A percentile compares a stretch with the other conserved stretches of the same genome.
phyloP scores from a whole-genome alignment of 176 grass and related monocot genomes.

The Paspalum vaginatum region DNA sequence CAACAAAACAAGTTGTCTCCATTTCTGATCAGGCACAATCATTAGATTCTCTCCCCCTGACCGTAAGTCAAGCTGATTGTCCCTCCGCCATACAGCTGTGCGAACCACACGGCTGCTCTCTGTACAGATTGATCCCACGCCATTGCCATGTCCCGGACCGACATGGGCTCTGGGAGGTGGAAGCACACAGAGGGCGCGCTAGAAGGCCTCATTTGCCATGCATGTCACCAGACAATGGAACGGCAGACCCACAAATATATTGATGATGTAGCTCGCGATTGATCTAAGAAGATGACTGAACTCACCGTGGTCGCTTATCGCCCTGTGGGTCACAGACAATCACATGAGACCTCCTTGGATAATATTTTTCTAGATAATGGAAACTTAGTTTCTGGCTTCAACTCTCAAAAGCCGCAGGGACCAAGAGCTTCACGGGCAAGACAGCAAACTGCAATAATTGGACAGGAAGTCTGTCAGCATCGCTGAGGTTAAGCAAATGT shows the following conservation, averaged over 20 bases:
- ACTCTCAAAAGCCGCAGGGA: not conserved
- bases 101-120: not conserved
- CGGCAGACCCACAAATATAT: too few relatives aligned
- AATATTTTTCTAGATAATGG: not conserved
- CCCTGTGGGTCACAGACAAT: not conserved
- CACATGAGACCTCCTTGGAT: slow-evolving; percentile 37
- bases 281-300: not conserved
- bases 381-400: too few relatives aligned
- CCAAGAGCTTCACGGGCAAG: slow-evolving; percentile 9
- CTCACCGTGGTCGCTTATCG: not conserved
- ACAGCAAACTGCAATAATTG: not conserved
- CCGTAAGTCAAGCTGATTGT: slow-evolving; percentile 13
- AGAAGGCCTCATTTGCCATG: slow-evolving; percentile 12
- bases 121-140: slow-evolving; percentile 24
- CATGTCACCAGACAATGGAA: not conserved
- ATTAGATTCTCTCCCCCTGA: not conserved
- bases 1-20: too few relatives aligned
- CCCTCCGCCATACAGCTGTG: not conserved
- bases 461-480: not conserved
- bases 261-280: not conserved
- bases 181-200: not conserved
- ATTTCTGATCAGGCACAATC: not conserved
- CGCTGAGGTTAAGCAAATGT: not conserved
- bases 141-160: not conserved
- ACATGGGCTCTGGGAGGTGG: slow-evolving; percentile 1